Base-by-base conservation (phyloP, 257 asterid genomes). In the Solanum arcanum region DNA sequence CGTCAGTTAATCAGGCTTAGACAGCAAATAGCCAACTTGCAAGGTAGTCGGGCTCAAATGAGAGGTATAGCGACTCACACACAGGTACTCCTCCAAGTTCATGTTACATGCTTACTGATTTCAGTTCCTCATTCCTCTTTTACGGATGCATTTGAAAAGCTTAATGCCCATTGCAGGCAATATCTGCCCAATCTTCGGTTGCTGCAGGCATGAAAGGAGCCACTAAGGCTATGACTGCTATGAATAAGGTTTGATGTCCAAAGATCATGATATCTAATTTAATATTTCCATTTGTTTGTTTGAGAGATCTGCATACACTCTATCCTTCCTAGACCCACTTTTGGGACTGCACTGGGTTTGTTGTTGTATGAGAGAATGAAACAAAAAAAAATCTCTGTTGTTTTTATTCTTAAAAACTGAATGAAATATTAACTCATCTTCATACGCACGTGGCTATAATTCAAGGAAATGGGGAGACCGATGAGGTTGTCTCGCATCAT, bases 151-250 rank as follows among this genome's bases (percentile, higher is more conserved):
- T 37, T 89, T 88, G 83, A 23, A 23, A 66, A 44, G 70, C 64
- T 86, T 44, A 85, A 49, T 69, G 12, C 83, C 46, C 31, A 86
- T 83, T 91, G 86, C 94, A 97, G 99, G 98, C 99, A 56, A 87
- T 97, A 87, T 93, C 98, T 41, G 99, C 99, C 83, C 99, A 95
- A 87, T 92, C 98, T 60, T 97, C 99, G 41, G 98, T 97, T 59
- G 96, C 99, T 89, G 94, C 89, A 86, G 99, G 99, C 84, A 93
- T 97, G 96, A 93, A 94, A 89, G 99, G 99, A 89, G 99, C 99
- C 72, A 93, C 94, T 88, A 97, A 93, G 89, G 99, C 99, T 86
- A 97, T 97, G 99, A 84, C 92, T 76, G 96, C 99, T 42, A 95
- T 97, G 98, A 97, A 92, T 91, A 95, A 95, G 99, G 99, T 94